Evolutionary conservation across 345 rosid species (phyloP).

Genomic region (Acer saccharum): DNA sequence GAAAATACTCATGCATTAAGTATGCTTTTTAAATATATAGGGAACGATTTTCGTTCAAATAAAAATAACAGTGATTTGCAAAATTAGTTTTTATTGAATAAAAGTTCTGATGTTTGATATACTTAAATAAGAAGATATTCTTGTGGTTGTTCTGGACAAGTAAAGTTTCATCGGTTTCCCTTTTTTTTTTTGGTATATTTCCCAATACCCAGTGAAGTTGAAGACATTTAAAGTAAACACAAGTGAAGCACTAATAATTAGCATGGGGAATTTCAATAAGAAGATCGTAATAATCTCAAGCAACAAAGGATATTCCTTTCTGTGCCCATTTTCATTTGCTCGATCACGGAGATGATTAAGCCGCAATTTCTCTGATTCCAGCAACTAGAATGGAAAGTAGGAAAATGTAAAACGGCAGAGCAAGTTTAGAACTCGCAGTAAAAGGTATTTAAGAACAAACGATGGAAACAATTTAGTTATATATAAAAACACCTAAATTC

Average conservation of each 20-base stretch:
- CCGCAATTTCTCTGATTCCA: constrained; percentile 69
- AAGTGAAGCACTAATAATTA: background rate
- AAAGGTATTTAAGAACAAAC: background rate
- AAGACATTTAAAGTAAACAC: background rate
- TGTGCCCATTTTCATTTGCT: constrained; percentile 80
- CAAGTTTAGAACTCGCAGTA: background rate
- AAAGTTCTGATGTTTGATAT: background rate
- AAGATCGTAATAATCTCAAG: constrained; percentile 22
- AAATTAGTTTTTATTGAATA: background rate
- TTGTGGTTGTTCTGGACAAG: background rate
- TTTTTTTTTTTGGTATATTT: background rate
- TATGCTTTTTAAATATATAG: background rate
- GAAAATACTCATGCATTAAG: background rate
- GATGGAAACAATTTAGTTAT: background rate
- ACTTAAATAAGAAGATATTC: background rate
- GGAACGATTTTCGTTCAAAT: background rate
- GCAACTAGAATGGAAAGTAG: constrained; percentile 42
- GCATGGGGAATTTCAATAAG: background rate
- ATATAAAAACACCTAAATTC: background rate
- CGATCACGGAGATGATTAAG: constrained; percentile 75
- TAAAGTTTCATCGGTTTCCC: background rate
- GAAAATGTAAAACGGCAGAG: constrained; percentile 12
- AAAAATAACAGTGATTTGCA: background rate
- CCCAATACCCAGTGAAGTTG: background rate
- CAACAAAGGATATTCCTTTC: constrained; percentile 87